Percentiles rank a stretch among this genome's conserved stretches.
Evolutionary conservation across 225 moss, liverwort and hornwort species (phyloP).

Genomic region (Antitrichia curtipendula): DNA sequence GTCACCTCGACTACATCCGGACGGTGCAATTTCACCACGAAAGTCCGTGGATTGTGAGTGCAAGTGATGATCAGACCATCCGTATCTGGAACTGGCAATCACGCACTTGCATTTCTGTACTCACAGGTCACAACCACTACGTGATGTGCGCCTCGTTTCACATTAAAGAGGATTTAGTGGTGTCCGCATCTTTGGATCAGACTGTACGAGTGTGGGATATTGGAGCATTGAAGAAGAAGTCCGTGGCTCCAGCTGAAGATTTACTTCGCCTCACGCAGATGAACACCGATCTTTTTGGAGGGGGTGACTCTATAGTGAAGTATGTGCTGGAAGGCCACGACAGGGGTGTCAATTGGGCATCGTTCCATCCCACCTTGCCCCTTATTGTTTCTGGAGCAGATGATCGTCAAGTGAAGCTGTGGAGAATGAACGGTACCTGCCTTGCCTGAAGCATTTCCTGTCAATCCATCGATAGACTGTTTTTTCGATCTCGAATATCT

Average conservation of each 20-base stretch:
- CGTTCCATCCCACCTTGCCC: conserved; percentile 92
- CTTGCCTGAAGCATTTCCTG: not conserved
- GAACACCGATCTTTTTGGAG: conserved; percentile 96
- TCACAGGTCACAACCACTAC: conserved; percentile 94
- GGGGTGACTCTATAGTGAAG: conserved; percentile 92
- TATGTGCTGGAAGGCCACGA: conserved; percentile 96
- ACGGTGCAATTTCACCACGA: conserved; percentile 98
- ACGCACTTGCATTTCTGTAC: conserved; percentile 91
- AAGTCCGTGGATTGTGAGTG: conserved; percentile 97
- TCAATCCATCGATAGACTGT: not conserved
- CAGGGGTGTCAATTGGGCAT: conserved; percentile 95
- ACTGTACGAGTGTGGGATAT: conserved; percentile 96
- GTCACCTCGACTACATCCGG: conserved; percentile 91
- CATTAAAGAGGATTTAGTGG: conserved; percentile 89
- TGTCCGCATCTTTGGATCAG: conserved; percentile 92
- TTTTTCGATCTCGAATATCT: not conserved
- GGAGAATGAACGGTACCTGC: conserved; percentile 91
- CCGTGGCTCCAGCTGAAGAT: conserved; percentile 86
- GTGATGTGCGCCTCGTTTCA: conserved; percentile 99
- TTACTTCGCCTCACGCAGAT: conserved; percentile 86
- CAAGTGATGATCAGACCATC: conserved; percentile 96
- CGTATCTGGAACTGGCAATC: conserved; percentile 99
- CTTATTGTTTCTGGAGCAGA: conserved; percentile 96
- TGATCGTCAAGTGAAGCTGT: conserved; percentile 95
- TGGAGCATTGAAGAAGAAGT: conserved; percentile 86